Base-by-base conservation (phyloP, 23 red algal genomes). In the Agarophyton chilense region DNA sequence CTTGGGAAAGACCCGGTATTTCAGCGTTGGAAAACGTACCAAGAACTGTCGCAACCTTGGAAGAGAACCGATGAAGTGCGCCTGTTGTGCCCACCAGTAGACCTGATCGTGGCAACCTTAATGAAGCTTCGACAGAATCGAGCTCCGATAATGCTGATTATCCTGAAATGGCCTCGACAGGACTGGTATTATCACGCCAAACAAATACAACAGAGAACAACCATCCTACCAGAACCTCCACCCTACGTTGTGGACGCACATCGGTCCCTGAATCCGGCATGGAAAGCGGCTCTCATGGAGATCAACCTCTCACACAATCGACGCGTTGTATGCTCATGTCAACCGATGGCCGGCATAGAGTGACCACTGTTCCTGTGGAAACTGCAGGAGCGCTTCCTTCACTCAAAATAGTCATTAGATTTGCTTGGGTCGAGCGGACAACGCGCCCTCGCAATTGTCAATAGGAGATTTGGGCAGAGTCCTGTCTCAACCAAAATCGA, bases 71-170 rank as follows among this genome's bases (percentile, higher is more conserved):
- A 44, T 18, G 60, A 71, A n/a, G 80, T 86, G 7, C 64, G 58
- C 0, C 0, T 86, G 17, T 44, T 72, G 9, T 74, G 58, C 65
- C 63, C 64, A 0, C 82, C 82, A 38, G 65, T 72, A n/a, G 64
- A 86, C 6, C 50, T 86, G n/a, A 86, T 86, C 44, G 39, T 28
- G 24, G 62, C 61, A 17, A 86, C 82, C 39, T 25, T 86, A 29
- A 21, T 36, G 31, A 86, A 86, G 64, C 44, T 86, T 7, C 41
- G 45, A n/a, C 10, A n/a, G 14, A 74, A 16, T 19, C 7, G 32
- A 7, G 64, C 82, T 19, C 82, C 82, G 31, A 64, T 64, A 19
- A 29, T 74, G 9, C 35, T 86, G 45, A 38, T 86, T 25, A 86
- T 86, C 35, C 58, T 64, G 60, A 28, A 57, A 8, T 72, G 57